Conservation (phyloP, 2,329 filamentous ascomycete species). For the Penicillium sumatraense region DNA sequence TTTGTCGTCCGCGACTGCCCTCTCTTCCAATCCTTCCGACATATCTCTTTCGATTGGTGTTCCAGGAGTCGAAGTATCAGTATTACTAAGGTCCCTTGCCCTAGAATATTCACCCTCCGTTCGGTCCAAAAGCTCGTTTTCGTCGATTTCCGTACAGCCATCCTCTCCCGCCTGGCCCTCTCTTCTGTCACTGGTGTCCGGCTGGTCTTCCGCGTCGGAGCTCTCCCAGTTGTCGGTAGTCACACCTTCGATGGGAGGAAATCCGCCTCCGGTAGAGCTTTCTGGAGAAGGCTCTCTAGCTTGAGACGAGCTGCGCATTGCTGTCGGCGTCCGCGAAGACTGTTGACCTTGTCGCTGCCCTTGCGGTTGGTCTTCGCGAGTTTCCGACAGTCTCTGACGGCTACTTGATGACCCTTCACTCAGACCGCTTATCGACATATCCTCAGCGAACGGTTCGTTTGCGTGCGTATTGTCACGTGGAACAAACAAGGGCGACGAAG, state of each 20-base stretch:
- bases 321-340: slow-evolving; percentile 10
- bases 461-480: slow-evolving; percentile 11
- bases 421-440: slow-evolving; percentile 17
- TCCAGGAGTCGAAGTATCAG: slow-evolving; percentile 6
- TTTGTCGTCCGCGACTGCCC: slow-evolving; percentile 5
- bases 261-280: slow-evolving; percentile 11
- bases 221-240: slow-evolving; percentile 13
- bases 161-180: slow-evolving; percentile 3
- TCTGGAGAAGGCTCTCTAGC: slow-evolving; percentile 10
- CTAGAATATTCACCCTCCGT: slow-evolving; percentile 9
- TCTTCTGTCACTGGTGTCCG: slow-evolving; percentile 8
- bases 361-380: slow-evolving; percentile 15
- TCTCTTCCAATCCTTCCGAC: slow-evolving; percentile 9
- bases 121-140: slow-evolving; percentile 12
- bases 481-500: slow-evolving; percentile 16
- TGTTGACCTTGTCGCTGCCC: slow-evolving; percentile 11
- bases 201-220: slow-evolving; percentile 10
- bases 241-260: slow-evolving; percentile 6
- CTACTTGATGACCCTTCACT: slow-evolving; percentile 13
- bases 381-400: slow-evolving; percentile 14
- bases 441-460: slow-evolving; percentile 11
- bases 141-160: slow-evolving; percentile 13
- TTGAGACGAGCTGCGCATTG: slow-evolving; percentile 12
- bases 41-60: slow-evolving; percentile 8
- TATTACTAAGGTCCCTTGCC: slow-evolving; percentile 5